Evolutionary conservation across 2,329 filamentous ascomycete genomes (phyloP).

Genomic region (Celoporthe dispersa): DNA sequence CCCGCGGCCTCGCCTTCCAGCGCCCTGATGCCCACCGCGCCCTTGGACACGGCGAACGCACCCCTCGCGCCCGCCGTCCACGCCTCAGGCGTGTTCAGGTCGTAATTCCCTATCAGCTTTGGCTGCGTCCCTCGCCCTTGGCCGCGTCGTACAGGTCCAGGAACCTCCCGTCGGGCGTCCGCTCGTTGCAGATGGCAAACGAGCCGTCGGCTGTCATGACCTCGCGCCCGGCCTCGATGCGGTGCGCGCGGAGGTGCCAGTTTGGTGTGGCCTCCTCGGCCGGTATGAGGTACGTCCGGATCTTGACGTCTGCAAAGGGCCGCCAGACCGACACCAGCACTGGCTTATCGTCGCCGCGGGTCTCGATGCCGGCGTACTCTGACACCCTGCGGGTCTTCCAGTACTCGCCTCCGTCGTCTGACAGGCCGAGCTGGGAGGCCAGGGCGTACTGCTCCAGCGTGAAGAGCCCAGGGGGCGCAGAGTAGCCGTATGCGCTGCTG

Average conservation of each 20-base stretch:
- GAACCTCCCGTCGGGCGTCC: conserved; percentile 52
- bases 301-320: conserved; percentile 70
- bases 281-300: conserved; percentile 69
- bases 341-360: conserved; percentile 53
- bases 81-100: conserved; percentile 57
- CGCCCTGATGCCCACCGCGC: conserved; percentile 60
- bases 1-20: conserved; percentile 51
- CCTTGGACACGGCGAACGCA: conserved; percentile 62
- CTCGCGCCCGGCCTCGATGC: conserved; percentile 61
- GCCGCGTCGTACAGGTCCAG: conserved; percentile 53
- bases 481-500: conserved; percentile 76
- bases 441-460: conserved; percentile 77
- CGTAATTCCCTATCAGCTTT: conserved; percentile 64
- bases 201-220: conserved; percentile 75
- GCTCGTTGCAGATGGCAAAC: conserved; percentile 69
- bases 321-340: conserved; percentile 73
- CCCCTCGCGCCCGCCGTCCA: conserved; percentile 55
- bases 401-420: conserved; percentile 76
- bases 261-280: conserved; percentile 61
- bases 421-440: conserved; percentile 75
- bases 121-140: conserved; percentile 56
- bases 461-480: conserved; percentile 75
- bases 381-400: conserved; percentile 77
- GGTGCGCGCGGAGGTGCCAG: conserved; percentile 72
- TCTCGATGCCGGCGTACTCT: conserved; percentile 66